phyloP scores from a whole-genome alignment of 768 basidiomycete species.

The Phylloporus rhodoxanthus region DNA sequence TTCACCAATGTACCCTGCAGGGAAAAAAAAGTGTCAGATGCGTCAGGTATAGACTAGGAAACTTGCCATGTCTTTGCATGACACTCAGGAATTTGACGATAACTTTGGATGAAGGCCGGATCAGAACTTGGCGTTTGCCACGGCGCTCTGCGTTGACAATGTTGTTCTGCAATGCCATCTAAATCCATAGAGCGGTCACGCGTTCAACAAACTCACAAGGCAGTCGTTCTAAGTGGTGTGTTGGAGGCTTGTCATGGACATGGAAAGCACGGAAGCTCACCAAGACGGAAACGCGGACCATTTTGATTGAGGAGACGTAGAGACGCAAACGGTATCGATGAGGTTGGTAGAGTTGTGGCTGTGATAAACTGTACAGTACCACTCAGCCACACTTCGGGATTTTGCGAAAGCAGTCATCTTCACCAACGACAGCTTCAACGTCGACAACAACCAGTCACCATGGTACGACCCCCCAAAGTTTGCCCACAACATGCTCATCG shows the following conservation, averaged over 20 bases:
- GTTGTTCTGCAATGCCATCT: slow-evolving; percentile 61
- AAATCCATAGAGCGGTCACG: not conserved
- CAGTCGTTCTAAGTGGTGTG: slow-evolving; percentile 49
- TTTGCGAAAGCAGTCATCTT: slow-evolving; percentile 4
- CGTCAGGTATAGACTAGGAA: not conserved
- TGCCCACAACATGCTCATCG: slow-evolving; percentile 12
- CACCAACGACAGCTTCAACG: slow-evolving; percentile 20
- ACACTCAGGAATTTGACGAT: slow-evolving; percentile 96
- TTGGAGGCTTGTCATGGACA: slow-evolving; percentile 1
- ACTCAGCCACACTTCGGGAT: slow-evolving; percentile 24
- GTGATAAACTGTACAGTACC: slow-evolving; percentile 24
- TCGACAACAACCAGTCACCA: slow-evolving; percentile 32
- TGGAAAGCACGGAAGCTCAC: slow-evolving; percentile 29
- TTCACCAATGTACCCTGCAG: slow-evolving; percentile 91
- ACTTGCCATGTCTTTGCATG: slow-evolving; percentile 97
- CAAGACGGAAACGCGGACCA: slow-evolving; percentile 87
- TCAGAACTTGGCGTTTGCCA: slow-evolving; percentile 98
- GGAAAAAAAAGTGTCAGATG: not conserved
- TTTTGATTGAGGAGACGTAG: slow-evolving; percentile 34
- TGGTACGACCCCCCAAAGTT: slow-evolving; percentile 36
- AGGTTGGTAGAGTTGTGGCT: slow-evolving; percentile 14
- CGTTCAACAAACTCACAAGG: slow-evolving; percentile 31
- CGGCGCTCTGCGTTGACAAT: slow-evolving; percentile 99
- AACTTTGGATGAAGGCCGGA: slow-evolving; percentile 97
- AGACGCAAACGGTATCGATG: too few species aligned